Evolutionary conservation across 352 stramenopile genomes (phyloP).

Genomic region (Globisporangium paroecandrum): DNA sequence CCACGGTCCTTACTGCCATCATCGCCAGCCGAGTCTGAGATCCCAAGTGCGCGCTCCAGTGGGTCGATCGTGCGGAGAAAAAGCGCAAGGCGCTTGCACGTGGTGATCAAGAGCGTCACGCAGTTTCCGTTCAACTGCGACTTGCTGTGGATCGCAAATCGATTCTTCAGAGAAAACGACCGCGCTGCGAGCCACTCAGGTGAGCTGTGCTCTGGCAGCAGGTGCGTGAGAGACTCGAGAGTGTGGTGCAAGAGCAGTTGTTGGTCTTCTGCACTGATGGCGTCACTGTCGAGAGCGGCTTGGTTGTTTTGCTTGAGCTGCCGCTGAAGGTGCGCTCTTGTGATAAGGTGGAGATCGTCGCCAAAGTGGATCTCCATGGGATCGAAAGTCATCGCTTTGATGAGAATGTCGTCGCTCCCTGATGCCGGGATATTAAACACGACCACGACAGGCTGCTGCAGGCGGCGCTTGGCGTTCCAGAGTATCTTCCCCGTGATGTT

Average conservation of each 20-base stretch:
- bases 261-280: neutral
- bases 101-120: conserved; percentile 53
- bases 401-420: neutral
- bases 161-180: conserved; percentile 1
- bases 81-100: conserved; percentile 47
- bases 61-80: conserved; percentile 40
- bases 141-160: conserved; percentile 6
- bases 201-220: conserved; percentile 17
- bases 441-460: conserved; percentile 17
- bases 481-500: conserved; percentile 34
- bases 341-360: conserved; percentile 39
- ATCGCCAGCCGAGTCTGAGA: neutral
- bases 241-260: neutral
- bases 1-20: neutral
- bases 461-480: conserved; percentile 29
- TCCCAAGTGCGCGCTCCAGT: conserved; percentile 18
- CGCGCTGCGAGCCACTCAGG: conserved; percentile 24
- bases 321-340: conserved; percentile 17
- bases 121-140: conserved; percentile 8
- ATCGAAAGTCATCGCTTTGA: neutral
- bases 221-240: neutral
- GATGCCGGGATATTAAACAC: conserved; percentile 7
- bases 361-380: conserved; percentile 32
- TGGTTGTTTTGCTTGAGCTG: conserved; percentile 3
- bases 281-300: neutral